These are phyloP conservation scores for Talaromyces atroroseus DNA, from an alignment of 2,329 filamentous ascomycete genomes.

Conservation along the genomic window DNA sequence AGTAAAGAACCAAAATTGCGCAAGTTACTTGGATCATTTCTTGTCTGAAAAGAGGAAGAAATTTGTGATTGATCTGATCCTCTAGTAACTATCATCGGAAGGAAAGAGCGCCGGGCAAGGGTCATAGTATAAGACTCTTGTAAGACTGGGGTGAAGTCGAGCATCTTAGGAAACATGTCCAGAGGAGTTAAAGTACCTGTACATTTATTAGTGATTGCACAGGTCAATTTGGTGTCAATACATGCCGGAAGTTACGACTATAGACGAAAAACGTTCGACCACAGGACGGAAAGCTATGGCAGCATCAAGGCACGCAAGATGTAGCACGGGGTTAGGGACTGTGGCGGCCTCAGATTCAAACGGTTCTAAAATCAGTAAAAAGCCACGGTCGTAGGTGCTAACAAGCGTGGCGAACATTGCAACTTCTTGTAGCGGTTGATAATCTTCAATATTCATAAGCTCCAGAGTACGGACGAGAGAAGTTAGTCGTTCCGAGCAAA, in stretches of 20 bases:
- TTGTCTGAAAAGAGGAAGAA: constrained; percentile 88
- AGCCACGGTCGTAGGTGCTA: constrained; percentile 94
- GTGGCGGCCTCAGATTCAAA: constrained; percentile 94
- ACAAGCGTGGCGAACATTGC: constrained; percentile 95
- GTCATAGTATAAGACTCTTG: constrained; percentile 99
- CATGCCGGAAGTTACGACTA: constrained; percentile 79
- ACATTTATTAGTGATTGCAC: background rate
- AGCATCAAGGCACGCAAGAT: constrained; percentile 94
- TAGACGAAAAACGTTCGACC: constrained; percentile 94
- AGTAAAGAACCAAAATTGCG: constrained; percentile 91
- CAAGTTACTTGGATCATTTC: constrained; percentile 94
- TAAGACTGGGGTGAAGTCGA: constrained; percentile 84
- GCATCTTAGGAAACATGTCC: constrained; percentile 99
- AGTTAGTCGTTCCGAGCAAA: constrained; percentile 90
- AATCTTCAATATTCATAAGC: constrained; percentile 96
- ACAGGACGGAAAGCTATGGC: constrained; percentile 97
- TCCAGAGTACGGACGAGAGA: constrained; percentile 93
- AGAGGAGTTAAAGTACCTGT: constrained; percentile 85
- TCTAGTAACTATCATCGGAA: constrained; percentile 95
- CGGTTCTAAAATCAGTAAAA: constrained; percentile 91
- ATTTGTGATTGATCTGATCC: constrained; percentile 91
- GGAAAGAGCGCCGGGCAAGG: constrained; percentile 84
- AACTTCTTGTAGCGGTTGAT: constrained; percentile 92
- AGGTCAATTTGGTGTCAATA: background rate
- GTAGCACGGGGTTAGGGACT: constrained; percentile 92